phyloP scores from a whole-genome alignment of 176 grass and related monocot genomes.

The Leersia perrieri region DNA sequence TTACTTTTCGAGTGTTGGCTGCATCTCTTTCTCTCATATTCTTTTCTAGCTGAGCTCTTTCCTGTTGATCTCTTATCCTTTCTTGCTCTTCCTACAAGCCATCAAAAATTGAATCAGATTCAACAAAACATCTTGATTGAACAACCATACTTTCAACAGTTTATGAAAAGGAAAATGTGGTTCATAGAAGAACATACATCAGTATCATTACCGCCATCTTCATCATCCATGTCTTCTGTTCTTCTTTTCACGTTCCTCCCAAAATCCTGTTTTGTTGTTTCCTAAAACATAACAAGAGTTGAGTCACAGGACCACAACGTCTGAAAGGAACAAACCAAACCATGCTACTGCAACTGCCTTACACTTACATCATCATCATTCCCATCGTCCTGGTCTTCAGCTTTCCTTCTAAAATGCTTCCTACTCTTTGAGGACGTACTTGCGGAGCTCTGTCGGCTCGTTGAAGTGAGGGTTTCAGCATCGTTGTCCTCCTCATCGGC shows the following conservation, averaged over 20 bases:
- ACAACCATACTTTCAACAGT: not conserved
- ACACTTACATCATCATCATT: slow-evolving; percentile 66
- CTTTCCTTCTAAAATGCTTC: slow-evolving; percentile 82
- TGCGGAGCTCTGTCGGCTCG: slow-evolving; percentile 11
- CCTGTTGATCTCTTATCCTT: slow-evolving; percentile 77
- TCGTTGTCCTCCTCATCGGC: slow-evolving; percentile 54
- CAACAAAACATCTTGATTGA: slow-evolving; percentile 8
- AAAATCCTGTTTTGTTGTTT: slow-evolving; percentile 7
- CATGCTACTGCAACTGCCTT: slow-evolving; percentile 9
- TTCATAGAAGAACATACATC: slow-evolving; percentile 41
- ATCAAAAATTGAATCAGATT: slow-evolving; percentile 30
- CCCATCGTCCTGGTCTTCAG: slow-evolving; percentile 44
- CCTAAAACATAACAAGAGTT: slow-evolving; percentile 35
- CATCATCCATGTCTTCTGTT: slow-evolving; percentile 47
- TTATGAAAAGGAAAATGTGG: not conserved
- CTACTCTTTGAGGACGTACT: slow-evolving; percentile 42
- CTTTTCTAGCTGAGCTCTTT: slow-evolving; percentile 79
- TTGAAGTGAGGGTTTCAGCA: slow-evolving; percentile 27
- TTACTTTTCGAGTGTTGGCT: slow-evolving; percentile 71
- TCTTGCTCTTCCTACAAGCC: slow-evolving; percentile 71
- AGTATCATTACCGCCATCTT: slow-evolving; percentile 32
- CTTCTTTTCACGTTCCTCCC: slow-evolving; percentile 43
- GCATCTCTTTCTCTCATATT: slow-evolving; percentile 93
- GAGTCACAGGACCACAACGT: not conserved
- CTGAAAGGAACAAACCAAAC: not conserved